phyloP scores from a whole-genome alignment of 495 filamentous ascomycete genomes.

The Tuber magnatum region DNA sequence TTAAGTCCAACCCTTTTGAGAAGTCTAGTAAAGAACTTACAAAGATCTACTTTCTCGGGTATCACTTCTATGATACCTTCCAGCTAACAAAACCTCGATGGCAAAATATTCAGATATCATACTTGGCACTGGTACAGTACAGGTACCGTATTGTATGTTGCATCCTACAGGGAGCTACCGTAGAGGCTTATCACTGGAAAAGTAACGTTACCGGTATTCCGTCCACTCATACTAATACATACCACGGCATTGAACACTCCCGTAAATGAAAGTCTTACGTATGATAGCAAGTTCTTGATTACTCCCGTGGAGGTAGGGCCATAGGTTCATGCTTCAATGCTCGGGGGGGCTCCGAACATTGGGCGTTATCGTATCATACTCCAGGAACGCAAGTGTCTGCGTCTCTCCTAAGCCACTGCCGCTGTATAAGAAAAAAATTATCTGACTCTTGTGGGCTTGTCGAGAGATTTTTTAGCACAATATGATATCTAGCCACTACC shows the following conservation, averaged over 20 bases:
- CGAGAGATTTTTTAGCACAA: no score
- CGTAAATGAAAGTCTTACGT: neutral
- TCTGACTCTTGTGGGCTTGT: neutral
- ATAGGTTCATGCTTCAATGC: neutral
- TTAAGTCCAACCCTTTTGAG: neutral
- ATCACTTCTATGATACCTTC: neutral
- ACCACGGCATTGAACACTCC: neutral
- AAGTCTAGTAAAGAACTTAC: neutral
- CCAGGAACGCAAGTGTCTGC: neutral
- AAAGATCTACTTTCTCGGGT: neutral
- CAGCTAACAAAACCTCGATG: neutral
- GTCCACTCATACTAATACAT: neutral
- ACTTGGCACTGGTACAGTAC: neutral
- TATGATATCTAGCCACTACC: neutral
- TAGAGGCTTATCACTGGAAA: neutral
- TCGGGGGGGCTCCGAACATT: neutral
- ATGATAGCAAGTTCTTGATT: neutral
- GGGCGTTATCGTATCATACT: neutral
- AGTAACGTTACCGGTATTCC: neutral
- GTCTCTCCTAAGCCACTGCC: neutral
- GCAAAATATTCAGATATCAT: neutral
- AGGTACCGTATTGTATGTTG: no score
- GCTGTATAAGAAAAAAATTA: neutral
- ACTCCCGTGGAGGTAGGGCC: neutral
- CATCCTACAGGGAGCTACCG: neutral